Evolutionary conservation across 345 rosid genomes (phyloP).

Genomic region (Diplotaxis tenuifolia): DNA sequence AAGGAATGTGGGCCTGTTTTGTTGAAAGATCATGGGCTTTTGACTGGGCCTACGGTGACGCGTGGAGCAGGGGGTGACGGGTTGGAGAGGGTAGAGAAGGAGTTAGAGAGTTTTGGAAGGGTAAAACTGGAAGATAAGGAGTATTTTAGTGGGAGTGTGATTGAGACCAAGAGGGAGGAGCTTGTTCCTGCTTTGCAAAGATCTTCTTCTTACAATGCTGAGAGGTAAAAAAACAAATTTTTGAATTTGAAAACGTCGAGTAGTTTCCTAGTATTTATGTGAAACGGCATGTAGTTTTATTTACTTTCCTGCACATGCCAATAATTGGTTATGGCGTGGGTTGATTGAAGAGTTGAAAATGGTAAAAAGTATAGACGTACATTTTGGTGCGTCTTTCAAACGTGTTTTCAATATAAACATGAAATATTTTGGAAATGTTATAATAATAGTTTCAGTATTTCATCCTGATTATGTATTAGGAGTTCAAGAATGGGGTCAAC

Average conservation of each 20-base stretch:
- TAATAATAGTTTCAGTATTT: not conserved
- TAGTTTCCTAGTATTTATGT: not conserved
- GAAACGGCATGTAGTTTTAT: constrained; percentile 24
- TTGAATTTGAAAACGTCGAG: constrained; percentile 5
- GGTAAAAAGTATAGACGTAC: constrained; percentile 25
- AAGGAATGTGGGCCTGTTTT: constrained; percentile 62
- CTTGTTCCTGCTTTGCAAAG: constrained; percentile 59
- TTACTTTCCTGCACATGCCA: constrained; percentile 12
- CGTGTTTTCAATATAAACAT: not conserved
- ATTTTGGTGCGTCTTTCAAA: constrained; percentile 12
- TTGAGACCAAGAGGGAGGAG: constrained; percentile 64
- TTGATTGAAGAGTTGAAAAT: constrained; percentile 32
- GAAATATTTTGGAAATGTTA: not conserved
- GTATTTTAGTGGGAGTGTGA: constrained; percentile 88
- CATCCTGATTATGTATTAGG: constrained; percentile 35
- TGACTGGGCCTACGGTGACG: constrained; percentile 48
- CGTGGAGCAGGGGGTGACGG: constrained; percentile 43
- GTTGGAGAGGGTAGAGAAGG: constrained; percentile 29
- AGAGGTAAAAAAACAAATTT: constrained; percentile 44
- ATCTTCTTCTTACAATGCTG: constrained; percentile 80
- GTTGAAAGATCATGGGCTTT: constrained; percentile 57
- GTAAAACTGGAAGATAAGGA: constrained; percentile 74
- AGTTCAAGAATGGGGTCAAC: constrained; percentile 43
- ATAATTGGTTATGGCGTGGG: constrained; percentile 28
- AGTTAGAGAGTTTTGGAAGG: constrained; percentile 42